Percentiles rank a stretch among this genome's conserved stretches.
phyloP scores from a whole-genome alignment of 2,329 filamentous ascomycete genomes.

The Arthrobotrys pseudoclavata region DNA sequence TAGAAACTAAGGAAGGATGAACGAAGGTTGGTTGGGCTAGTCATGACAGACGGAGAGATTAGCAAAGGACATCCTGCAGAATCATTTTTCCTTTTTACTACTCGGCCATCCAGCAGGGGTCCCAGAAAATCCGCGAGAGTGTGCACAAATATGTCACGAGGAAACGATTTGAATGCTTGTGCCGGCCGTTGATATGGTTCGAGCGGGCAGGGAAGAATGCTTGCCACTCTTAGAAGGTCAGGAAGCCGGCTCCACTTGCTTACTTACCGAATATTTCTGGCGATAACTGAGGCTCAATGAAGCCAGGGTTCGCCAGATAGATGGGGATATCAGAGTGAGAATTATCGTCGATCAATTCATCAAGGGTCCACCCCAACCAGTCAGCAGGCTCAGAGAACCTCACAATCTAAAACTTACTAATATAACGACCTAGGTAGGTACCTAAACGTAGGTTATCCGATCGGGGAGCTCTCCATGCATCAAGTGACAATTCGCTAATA shows the following conservation, averaged over 20 bases:
- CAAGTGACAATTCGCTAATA: neutral
- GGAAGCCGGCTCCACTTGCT: neutral
- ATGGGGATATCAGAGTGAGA: constrained; percentile 1
- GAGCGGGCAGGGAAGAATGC: neutral
- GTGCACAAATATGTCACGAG: constrained; percentile 5
- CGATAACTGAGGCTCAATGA: constrained; percentile 14
- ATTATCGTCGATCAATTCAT: constrained; percentile 16
- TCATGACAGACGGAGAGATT: constrained; percentile 2
- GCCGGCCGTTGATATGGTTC: neutral
- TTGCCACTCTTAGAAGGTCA: neutral
- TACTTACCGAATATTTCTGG: neutral
- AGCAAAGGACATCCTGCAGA: neutral
- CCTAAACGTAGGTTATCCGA: neutral
- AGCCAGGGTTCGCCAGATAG: neutral
- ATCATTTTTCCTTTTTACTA: neutral
- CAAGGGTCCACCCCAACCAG: neutral
- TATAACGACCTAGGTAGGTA: neutral
- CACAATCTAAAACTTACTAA: neutral
- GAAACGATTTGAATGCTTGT: constrained; percentile 17
- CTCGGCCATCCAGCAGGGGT: neutral
- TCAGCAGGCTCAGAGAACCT: neutral
- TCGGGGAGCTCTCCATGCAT: neutral
- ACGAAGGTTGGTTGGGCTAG: neutral
- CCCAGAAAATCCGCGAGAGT: constrained; percentile 5
- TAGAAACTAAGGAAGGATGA: neutral